These are phyloP conservation scores for Stevia rebaudiana DNA, from an alignment of 140 eudicot genomes.

Conservation along the genomic window DNA sequence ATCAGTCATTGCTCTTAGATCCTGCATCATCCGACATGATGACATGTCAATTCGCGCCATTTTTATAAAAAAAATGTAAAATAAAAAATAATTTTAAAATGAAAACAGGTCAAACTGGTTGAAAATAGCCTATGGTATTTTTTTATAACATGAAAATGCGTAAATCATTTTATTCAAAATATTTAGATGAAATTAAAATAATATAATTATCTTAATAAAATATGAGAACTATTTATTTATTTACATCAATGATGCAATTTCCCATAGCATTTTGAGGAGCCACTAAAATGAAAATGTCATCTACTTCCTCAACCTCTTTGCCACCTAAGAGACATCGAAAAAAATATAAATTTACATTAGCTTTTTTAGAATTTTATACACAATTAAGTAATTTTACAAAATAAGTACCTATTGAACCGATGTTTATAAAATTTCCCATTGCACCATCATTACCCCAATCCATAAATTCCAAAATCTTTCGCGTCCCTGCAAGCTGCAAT, in stretches of 20 bases:
- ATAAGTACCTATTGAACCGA: conserved; percentile 81
- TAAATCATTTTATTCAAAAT: not conserved
- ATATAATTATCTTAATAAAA: not conserved
- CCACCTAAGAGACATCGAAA: conserved; percentile 47
- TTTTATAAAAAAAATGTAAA: not conserved
- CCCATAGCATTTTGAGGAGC: conserved; percentile 99
- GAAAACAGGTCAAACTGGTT: not conserved
- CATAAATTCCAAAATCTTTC: conserved; percentile 90
- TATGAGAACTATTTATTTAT: not conserved
- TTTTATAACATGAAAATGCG: not conserved
- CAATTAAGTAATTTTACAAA: not conserved
- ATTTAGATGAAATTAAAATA: not conserved
- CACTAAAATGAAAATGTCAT: conserved; percentile 87
- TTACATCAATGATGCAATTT: conserved; percentile 90
- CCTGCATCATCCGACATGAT: conserved; percentile 52
- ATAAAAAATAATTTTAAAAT: not conserved
- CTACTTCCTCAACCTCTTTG: conserved; percentile 81
- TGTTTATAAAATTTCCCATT: conserved; percentile 70
- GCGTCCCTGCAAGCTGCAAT: conserved; percentile 91
- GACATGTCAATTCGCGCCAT: conserved; percentile 9
- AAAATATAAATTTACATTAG: conserved; percentile 11
- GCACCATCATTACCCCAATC: conserved; percentile 99
- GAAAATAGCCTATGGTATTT: not conserved
- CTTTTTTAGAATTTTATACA: no score
- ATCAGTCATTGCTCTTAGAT: conserved; percentile 94